phyloP scores from a whole-genome alignment of 2,329 filamentous ascomycete species.

The Epicoccum sorghinum region DNA sequence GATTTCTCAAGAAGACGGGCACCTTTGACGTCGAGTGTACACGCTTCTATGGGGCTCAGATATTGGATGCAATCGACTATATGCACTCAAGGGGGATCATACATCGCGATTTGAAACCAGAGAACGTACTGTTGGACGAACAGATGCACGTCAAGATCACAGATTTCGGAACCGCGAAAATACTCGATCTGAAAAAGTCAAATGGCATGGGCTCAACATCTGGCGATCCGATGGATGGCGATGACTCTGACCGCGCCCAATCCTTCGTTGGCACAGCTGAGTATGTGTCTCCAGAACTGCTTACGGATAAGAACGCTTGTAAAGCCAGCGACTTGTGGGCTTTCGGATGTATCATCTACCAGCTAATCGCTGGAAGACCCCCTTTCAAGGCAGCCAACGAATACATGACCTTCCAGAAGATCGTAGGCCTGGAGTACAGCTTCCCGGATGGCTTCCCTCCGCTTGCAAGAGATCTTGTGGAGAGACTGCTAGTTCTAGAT shows the following conservation, averaged over 20 bases:
- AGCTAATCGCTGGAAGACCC: conserved; percentile 90
- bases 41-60: conserved; percentile 92
- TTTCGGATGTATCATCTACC: conserved; percentile 97
- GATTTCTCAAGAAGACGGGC: conserved; percentile 89
- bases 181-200: conserved; percentile 66
- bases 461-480: conserved; percentile 85
- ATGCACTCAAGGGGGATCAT: conserved; percentile 98
- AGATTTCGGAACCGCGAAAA: conserved; percentile 97
- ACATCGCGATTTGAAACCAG: conserved; percentile 93
- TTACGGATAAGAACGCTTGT: conserved; percentile 95
- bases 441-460: conserved; percentile 89
- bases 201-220: conserved; percentile 46
- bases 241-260: conserved; percentile 76
- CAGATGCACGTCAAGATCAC: conserved; percentile 99
- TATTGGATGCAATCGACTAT: conserved; percentile 93
- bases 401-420: conserved; percentile 98
- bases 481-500: conserved; percentile 87
- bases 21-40: conserved; percentile 96
- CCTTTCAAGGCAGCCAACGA: conserved; percentile 97
- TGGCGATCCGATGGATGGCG: conserved; percentile 60
- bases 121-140: conserved; percentile 93
- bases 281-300: conserved; percentile 96
- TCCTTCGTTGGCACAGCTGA: conserved; percentile 98
- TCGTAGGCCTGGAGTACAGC: conserved; percentile 90
- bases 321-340: conserved; percentile 98